Base-by-base conservation (phyloP, 2,329 filamentous ascomycete species). In the Paecilomyces dactylethromorphus region DNA sequence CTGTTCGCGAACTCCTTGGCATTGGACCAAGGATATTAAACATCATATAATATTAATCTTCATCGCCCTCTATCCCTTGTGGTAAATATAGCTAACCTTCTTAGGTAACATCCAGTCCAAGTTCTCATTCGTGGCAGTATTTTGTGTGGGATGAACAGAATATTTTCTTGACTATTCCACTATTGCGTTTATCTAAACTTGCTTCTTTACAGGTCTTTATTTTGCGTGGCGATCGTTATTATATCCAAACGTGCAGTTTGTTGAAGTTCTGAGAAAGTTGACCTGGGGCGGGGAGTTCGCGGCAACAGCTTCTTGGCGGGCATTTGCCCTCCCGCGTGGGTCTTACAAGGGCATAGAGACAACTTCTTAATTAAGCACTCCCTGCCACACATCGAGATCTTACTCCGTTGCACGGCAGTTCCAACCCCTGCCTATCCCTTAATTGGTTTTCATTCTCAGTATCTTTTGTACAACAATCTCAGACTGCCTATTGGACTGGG, bases 401-500 rank as follows among this genome's bases (percentile, higher is more conserved):
- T 45, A 45, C 15, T 45, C 15, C 10, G 39, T 45, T 45, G 39
- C 39, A 18, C 39, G 21, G 1, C 39, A 18, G 10, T 13, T 15
- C 50, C 50, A 6, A 6, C 21, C 50, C 50, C 7, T 21, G 26
- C 22, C 15, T 7, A n/a, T 13, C 50, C 50, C 6, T 13, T 52
- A 29, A 52, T 52, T 52, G 26, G 18, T 52, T 22, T 52, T 52
- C 24, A 2, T 21, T 52, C 32, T 56, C 49, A 49, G 29, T 57
- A 63, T 51, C 61, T 53, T 26, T 61, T 63, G 45, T 49, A 55
- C 56, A 59, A 51, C 53, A 29, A 52, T 45, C 39, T 18, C 4
- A 15, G 8, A 3, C n/a, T 18, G 21, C 15, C 22, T 52, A 21
- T 24, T 29, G 21, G 50, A 2, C 26, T 10, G 21, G n/a, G 50